phyloP scores from a whole-genome alignment of 2,329 filamentous ascomycete genomes.

The Pseudogymnoascus sp. region DNA sequence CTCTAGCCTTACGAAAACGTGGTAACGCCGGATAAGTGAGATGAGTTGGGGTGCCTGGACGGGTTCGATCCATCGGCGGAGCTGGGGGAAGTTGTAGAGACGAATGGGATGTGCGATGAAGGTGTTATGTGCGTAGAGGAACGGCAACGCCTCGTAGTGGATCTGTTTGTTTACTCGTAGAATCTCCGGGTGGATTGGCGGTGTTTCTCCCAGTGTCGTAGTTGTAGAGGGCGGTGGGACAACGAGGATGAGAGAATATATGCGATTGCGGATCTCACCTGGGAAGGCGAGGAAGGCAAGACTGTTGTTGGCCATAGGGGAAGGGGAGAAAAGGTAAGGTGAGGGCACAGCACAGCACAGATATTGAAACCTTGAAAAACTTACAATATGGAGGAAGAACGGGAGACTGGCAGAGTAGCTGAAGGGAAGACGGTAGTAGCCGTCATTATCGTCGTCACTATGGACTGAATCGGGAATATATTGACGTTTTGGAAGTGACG shows the following conservation, averaged over 20 bases:
- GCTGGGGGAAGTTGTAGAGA: constrained; percentile 35
- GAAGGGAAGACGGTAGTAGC: background rate
- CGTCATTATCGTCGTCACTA: constrained; percentile 5
- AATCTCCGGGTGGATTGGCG: constrained; percentile 31
- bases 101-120: constrained; percentile 41
- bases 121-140: constrained; percentile 40
- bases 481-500: background rate
- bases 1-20: constrained; percentile 39
- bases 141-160: constrained; percentile 32
- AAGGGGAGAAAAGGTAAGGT: background rate
- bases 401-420: background rate
- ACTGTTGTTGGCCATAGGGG: background rate
- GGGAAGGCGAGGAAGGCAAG: constrained; percentile 36
- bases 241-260: constrained; percentile 33
- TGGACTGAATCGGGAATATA: background rate
- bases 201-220: constrained; percentile 14
- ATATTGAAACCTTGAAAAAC: background rate
- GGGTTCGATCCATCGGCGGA: constrained; percentile 28
- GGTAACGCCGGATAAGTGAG: constrained; percentile 34
- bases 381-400: background rate
- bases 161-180: constrained; percentile 34
- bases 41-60: constrained; percentile 28
- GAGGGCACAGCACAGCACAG: background rate
- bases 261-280: constrained; percentile 51
- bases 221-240: constrained; percentile 18